A percentile compares a stretch with the other conserved stretches of the same genome.
Evolutionary conservation across 371 early-diverging fungal species (phyloP).

Genomic region (Dinochytrium kinnereticum): DNA sequence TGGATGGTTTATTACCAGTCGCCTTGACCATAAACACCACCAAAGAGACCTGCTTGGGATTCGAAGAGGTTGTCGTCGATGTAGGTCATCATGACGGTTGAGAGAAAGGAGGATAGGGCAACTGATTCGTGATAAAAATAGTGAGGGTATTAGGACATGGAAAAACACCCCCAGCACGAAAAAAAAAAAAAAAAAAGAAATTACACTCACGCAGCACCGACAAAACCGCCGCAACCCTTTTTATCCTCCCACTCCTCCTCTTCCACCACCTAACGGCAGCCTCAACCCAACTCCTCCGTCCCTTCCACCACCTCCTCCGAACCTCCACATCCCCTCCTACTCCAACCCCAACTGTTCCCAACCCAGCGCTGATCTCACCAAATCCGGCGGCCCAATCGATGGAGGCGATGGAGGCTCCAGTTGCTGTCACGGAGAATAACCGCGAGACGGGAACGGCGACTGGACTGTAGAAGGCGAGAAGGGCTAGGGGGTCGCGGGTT

Average conservation of each 20-base stretch:
- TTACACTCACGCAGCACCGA: conserved; percentile 24
- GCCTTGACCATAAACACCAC: conserved; percentile 28
- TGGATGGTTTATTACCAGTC: conserved; percentile 9
- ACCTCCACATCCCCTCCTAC: conserved; percentile 10
- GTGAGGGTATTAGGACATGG: background rate
- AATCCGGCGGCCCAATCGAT: conserved; percentile 20
- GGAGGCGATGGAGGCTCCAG: conserved; percentile 21
- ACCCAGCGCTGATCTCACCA: background rate
- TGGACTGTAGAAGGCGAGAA: conserved; percentile 23
- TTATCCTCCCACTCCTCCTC: conserved; percentile 19
- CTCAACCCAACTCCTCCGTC: conserved; percentile 3
- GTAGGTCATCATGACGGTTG: conserved; percentile 22
- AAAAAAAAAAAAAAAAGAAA: background rate
- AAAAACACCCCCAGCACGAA: background rate
- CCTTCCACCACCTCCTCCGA: conserved; percentile 17
- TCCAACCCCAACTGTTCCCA: conserved; percentile 7
- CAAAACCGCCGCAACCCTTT: conserved; percentile 18
- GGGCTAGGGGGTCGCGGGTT: background rate
- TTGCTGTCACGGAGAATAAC: conserved; percentile 26
- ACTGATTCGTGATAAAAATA: background rate
- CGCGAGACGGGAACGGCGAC: conserved; percentile 22
- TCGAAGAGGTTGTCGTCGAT: conserved; percentile 32
- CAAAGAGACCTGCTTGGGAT: conserved; percentile 29
- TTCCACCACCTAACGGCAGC: conserved; percentile 28
- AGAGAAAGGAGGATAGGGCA: conserved; percentile 20